Conservation (phyloP, 139 green algal species). For the Zygnema circumcarinatum region DNA sequence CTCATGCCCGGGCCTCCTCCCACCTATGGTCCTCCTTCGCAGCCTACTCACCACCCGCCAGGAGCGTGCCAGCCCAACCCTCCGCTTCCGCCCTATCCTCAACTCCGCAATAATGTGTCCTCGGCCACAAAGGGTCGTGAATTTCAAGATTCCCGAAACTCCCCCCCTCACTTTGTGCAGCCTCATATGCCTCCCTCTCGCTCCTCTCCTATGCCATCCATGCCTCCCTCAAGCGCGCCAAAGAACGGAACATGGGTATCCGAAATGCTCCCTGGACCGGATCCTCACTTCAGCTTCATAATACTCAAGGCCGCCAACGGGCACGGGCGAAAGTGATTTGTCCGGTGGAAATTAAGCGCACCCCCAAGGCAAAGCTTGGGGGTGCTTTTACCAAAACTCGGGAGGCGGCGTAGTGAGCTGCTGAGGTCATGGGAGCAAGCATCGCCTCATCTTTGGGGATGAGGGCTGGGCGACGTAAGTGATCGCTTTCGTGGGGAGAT, state of each 20-base stretch:
- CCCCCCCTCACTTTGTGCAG: no score
- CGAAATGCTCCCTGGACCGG: neutral
- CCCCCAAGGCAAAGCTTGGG: neutral
- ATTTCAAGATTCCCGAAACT: no score
- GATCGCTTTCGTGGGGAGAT: neutral
- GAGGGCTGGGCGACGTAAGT: conserved; percentile 3
- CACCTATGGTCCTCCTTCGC: neutral
- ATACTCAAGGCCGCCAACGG: neutral
- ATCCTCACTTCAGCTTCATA: neutral
- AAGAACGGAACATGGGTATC: neutral
- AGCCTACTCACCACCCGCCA: neutral
- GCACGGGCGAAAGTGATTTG: neutral
- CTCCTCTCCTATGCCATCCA: no score
- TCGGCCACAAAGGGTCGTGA: neutral
- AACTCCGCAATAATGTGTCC: neutral
- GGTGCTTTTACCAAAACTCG: neutral
- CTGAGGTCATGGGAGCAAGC: neutral
- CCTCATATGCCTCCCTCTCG: no score
- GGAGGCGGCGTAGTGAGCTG: neutral
- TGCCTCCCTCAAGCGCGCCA: no score
- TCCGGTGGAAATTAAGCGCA: neutral
- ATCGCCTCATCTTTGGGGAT: neutral
- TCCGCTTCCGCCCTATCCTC: neutral
- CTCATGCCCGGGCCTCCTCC: neutral
- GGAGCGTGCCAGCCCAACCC: neutral